Conservation (phyloP, 129 eudicot species). For the Dittrichia graveolens region DNA sequence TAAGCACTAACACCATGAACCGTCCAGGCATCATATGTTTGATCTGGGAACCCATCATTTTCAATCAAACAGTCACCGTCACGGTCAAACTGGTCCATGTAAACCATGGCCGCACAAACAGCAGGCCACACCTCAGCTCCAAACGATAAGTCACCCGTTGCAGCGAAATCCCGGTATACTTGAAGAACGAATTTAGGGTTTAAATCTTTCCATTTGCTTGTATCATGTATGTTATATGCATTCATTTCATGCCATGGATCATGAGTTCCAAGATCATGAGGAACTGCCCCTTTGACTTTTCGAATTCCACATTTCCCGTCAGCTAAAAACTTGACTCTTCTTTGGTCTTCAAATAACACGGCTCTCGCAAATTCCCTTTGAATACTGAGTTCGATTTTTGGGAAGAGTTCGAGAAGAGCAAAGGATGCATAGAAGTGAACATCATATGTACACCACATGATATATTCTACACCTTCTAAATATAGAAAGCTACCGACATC, state of each 20-base stretch:
- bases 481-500: slow-evolving; percentile 93
- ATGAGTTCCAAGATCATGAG: slow-evolving; percentile 97
- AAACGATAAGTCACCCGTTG: slow-evolving; percentile 80
- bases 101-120: slow-evolving; percentile 89
- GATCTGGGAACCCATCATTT: slow-evolving; percentile 96
- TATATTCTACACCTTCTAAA: slow-evolving; percentile 93
- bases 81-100: slow-evolving; percentile 92
- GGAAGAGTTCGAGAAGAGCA: slow-evolving; percentile 91
- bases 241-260: slow-evolving; percentile 99
- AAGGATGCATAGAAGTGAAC: slow-evolving; percentile 98
- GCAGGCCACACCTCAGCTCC: slow-evolving; percentile 97
- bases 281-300: slow-evolving; percentile 87
- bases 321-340: slow-evolving; percentile 80
- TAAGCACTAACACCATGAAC: slow-evolving; percentile 96
- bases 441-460: slow-evolving; percentile 99
- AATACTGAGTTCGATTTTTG: slow-evolving; percentile 92
- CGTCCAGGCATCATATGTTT: slow-evolving; percentile 96
- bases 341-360: slow-evolving; percentile 71
- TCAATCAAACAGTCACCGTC: slow-evolving; percentile 80
- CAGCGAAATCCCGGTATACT: slow-evolving; percentile 85
- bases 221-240: slow-evolving; percentile 95
- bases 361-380: slow-evolving; percentile 96
- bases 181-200: slow-evolving; percentile 97
- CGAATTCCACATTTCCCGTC: slow-evolving; percentile 91
- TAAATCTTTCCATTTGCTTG: slow-evolving; percentile 94